Conservation (phyloP, 176 grass and related monocot genomes). For the Poa pratensis region DNA sequence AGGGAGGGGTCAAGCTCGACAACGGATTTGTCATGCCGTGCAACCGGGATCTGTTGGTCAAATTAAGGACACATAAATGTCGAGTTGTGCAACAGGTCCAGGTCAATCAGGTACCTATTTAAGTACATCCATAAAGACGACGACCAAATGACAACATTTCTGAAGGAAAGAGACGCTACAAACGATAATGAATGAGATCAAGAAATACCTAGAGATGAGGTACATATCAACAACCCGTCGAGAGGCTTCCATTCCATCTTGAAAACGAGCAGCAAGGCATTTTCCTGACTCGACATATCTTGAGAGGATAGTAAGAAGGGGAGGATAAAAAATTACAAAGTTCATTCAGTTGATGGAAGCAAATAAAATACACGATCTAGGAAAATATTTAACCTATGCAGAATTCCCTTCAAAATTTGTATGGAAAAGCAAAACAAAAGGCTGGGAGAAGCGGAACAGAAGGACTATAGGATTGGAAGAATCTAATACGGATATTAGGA, state of each 20-base stretch:
- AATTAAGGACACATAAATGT: conserved; percentile 41
- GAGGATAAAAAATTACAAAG: neutral
- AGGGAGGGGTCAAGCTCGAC: too few species aligned
- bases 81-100: conserved; percentile 27
- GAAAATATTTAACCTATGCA: too few species aligned
- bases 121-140: conserved; percentile 35
- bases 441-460: too few species aligned
- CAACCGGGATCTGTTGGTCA: neutral
- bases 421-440: too few species aligned
- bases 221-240: conserved; percentile 11
- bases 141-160: neutral
- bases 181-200: conserved; percentile 39
- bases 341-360: neutral
- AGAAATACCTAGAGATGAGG: conserved; percentile 5
- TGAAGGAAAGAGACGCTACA: neutral
- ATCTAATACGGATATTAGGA: too few species aligned
- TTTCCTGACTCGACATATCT: neutral
- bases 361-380: too few species aligned
- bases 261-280: neutral
- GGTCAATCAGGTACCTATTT: neutral
- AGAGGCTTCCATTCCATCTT: conserved; percentile 24
- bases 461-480: too few species aligned
- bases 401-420: too few species aligned
- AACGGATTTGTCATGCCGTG: neutral
- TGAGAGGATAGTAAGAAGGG: neutral